A percentile compares a stretch with the other conserved stretches of the same genome.
phyloP scores from a whole-genome alignment of 2,329 filamentous ascomycete species.

The Cladosporium sp. region DNA sequence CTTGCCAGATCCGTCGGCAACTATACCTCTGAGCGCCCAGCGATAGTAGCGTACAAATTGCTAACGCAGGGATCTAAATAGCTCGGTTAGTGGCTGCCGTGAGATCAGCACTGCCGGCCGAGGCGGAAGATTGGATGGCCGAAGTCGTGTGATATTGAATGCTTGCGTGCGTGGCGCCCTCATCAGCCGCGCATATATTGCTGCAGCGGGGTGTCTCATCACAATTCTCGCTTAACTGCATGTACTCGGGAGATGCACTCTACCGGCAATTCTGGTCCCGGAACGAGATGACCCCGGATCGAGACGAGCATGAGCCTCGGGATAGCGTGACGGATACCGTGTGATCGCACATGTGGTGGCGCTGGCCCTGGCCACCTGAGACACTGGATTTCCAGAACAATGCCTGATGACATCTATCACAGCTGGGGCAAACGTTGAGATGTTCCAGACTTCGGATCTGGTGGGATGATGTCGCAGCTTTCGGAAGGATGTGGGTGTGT shows the following conservation, averaged over 20 bases:
- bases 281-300: neutral
- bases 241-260: conserved; percentile 5
- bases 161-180: neutral
- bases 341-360: neutral
- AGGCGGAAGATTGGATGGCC: neutral
- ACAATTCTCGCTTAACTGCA: conserved; percentile 11
- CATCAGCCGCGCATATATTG: conserved; percentile 9
- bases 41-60: conserved; percentile 2
- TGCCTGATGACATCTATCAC: neutral
- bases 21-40: neutral
- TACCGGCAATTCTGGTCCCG: neutral
- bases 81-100: conserved; percentile 9
- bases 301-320: neutral
- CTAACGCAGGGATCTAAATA: conserved; percentile 1
- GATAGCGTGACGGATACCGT: neutral
- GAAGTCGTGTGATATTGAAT: neutral
- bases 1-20: neutral
- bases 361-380: neutral
- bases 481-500: neutral
- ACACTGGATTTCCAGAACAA: neutral
- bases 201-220: conserved; percentile 1
- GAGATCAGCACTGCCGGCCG: conserved; percentile 11
- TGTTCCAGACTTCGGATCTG: neutral
- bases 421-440: neutral
- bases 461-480: neutral